Conservation (phyloP, 306 rosid species). For the Canavalia ensiformis region DNA sequence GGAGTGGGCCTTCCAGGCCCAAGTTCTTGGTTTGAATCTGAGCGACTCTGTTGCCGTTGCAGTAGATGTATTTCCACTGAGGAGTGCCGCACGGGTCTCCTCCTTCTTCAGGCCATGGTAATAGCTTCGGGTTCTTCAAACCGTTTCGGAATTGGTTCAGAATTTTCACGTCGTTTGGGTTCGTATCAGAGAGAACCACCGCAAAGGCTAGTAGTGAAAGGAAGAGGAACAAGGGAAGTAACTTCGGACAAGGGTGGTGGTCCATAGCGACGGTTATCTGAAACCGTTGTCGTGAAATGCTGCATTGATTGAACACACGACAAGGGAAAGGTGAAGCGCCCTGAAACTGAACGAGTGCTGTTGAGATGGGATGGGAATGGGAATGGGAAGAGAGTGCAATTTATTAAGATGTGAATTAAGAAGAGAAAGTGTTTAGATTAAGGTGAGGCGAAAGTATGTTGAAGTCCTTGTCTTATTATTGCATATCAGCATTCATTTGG, state of each 20-base stretch:
- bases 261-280: too few species aligned
- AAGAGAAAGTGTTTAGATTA: background rate
- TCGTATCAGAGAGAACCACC: constrained; percentile 51
- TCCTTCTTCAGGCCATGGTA: constrained; percentile 72
- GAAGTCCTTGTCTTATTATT: too few species aligned
- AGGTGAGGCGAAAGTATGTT: background rate
- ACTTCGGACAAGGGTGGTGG: too few species aligned
- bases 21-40: constrained; percentile 79
- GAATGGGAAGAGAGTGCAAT: background rate
- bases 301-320: too few species aligned
- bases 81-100: constrained; percentile 78
- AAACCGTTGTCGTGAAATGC: too few species aligned
- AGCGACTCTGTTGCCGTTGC: constrained; percentile 62
- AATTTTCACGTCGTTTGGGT: constrained; percentile 68
- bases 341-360: background rate
- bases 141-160: constrained; percentile 63
- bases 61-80: constrained; percentile 64
- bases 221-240: background rate
- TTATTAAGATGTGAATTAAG: too few species aligned
- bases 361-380: background rate
- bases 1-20: constrained; percentile 72
- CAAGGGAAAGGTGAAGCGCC: too few species aligned
- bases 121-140: constrained; percentile 67
- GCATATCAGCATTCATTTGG: too few species aligned
- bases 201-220: constrained; percentile 46